Conservation (phyloP, 805 yeast species). For the Monosporozyma yasuniensis region DNA sequence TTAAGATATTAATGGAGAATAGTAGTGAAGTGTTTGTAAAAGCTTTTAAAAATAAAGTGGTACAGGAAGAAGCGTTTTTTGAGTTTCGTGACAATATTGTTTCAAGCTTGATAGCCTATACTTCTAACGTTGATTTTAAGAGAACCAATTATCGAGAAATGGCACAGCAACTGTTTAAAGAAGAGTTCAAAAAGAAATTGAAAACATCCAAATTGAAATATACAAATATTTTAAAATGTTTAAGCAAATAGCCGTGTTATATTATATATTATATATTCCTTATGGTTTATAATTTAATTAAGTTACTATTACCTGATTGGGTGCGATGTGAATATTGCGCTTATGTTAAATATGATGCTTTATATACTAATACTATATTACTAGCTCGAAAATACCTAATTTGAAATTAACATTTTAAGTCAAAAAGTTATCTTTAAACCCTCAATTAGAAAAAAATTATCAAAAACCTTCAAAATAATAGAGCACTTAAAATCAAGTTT, state of each 20-base stretch:
- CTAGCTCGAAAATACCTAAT: too few species aligned
- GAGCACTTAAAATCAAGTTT: too few species aligned
- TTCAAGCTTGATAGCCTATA: background rate
- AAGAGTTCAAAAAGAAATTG: background rate
- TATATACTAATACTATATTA: too few species aligned
- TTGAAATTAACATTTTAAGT: too few species aligned
- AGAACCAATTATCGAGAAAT: background rate
- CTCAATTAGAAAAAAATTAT: too few species aligned
- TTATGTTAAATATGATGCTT: too few species aligned
- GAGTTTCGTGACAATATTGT: background rate
- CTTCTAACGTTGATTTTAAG: background rate
- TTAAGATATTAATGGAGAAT: slow-evolving; percentile 5
- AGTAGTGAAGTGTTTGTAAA: slow-evolving; percentile 1
- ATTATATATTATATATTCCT: too few species aligned
- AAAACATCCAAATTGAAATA: background rate
- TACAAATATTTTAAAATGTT: background rate
- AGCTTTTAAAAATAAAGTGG: slow-evolving; percentile 2
- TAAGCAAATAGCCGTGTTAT: background rate
- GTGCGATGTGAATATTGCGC: too few species aligned
- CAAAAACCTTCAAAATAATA: too few species aligned
- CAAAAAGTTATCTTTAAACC: too few species aligned
- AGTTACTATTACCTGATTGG: too few species aligned
- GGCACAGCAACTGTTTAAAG: background rate
- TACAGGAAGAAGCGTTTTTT: background rate
- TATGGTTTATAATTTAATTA: too few species aligned